These are phyloP conservation scores for Fusarium pseudoanthophilum DNA, from an alignment of 2,329 filamentous ascomycete species.

Conservation along the genomic window DNA sequence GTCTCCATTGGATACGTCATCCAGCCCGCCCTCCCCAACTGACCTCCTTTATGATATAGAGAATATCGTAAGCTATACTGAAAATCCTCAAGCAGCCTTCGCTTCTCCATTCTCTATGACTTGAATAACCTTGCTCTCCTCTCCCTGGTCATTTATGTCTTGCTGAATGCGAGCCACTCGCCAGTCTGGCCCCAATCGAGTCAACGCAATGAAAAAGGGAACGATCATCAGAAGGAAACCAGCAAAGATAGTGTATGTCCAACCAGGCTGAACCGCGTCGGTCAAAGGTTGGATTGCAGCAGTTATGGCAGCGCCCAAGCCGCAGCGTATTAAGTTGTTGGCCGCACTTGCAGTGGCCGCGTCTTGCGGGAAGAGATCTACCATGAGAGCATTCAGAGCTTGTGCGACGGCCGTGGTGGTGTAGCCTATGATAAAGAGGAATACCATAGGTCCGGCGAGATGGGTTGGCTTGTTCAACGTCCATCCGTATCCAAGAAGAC, in stretches of 20 bases:
- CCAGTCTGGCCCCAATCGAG: neutral
- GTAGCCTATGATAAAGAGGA: neutral
- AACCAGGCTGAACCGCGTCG: neutral
- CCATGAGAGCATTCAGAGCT: neutral
- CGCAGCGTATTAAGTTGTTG: neutral
- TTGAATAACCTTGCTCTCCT: rapidly evolving
- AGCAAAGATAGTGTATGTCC: neutral
- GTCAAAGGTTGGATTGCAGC: neutral
- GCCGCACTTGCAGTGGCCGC: neutral
- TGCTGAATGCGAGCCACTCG: rapidly evolving
- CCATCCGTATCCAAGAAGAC: neutral
- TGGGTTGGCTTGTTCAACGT: neutral
- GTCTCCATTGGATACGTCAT: no score
- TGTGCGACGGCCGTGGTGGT: neutral
- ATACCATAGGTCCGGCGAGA: neutral
- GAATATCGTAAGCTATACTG: no score
- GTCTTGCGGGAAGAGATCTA: neutral
- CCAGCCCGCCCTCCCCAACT: no score
- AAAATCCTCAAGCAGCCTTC: no score
- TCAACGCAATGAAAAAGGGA: neutral
- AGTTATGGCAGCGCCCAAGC: neutral
- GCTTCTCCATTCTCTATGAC: neutral
- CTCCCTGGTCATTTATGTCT: rapidly evolving
- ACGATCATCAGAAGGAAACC: neutral
- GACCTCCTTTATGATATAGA: no score